phyloP scores from a whole-genome alignment of 495 filamentous ascomycete genomes.

The Astrocystis sublimbata region DNA sequence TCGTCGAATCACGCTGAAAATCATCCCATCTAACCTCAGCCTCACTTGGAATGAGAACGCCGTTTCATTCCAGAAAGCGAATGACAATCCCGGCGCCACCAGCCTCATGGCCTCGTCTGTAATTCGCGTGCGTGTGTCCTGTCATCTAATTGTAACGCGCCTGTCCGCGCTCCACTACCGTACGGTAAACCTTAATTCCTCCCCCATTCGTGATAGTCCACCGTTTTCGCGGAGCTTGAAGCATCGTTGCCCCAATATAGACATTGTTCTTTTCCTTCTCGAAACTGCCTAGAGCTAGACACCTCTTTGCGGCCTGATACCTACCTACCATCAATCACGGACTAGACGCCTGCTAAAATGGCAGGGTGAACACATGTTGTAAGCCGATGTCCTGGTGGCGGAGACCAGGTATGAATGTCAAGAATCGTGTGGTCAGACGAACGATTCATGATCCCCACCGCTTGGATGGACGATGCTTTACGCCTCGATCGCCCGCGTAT shows the following conservation, averaged over 20 bases:
- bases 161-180: constrained; percentile 1
- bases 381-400: background rate
- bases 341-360: background rate
- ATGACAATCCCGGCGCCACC: background rate
- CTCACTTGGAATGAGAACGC: constrained; percentile 7
- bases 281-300: constrained; percentile 10
- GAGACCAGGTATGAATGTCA: constrained; percentile 11
- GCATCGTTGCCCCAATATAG: constrained; percentile 9
- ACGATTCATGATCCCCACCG: constrained; percentile 16
- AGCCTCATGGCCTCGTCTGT: constrained; percentile 6
- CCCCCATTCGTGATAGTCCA: constrained; percentile 3
- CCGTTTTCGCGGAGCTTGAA: background rate
- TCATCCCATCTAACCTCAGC: constrained; percentile 14
- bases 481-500: constrained; percentile 10
- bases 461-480: constrained; percentile 13
- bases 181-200: constrained; percentile 10
- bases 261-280: constrained; percentile 15
- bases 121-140: constrained; percentile 11
- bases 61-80: constrained; percentile 18
- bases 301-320: background rate
- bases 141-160: constrained; percentile 8
- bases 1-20: constrained; percentile 18
- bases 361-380: background rate
- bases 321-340: constrained; percentile 2
- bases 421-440: constrained; percentile 13